phyloP scores from a whole-genome alignment of 495 filamentous ascomycete species.

The Talaromyces thailandensis region DNA sequence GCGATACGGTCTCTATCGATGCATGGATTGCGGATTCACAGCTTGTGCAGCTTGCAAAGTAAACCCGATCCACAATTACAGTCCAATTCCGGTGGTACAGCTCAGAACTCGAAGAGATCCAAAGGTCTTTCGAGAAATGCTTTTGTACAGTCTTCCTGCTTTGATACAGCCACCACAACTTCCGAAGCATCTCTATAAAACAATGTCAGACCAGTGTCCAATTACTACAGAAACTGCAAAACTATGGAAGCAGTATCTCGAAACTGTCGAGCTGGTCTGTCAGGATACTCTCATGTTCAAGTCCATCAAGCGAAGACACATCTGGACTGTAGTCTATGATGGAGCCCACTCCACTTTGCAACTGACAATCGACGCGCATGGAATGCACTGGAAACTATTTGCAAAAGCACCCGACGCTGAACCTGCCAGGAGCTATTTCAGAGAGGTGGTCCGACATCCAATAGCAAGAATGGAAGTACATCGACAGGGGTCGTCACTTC shows the following conservation, averaged over 20 bases:
- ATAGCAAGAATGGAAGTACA: constrained; percentile 43
- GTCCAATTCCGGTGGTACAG: constrained; percentile 5
- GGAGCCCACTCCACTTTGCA: constrained; percentile 38
- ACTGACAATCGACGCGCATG: constrained; percentile 31
- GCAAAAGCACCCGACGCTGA: constrained; percentile 30
- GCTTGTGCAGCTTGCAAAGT: constrained; percentile 46
- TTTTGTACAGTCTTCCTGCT: background rate
- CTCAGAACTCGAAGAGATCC: background rate
- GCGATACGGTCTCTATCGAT: constrained; percentile 31
- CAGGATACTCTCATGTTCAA: constrained; percentile 35
- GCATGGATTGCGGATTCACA: constrained; percentile 45
- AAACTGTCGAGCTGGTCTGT: constrained; percentile 22
- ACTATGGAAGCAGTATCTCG: constrained; percentile 29
- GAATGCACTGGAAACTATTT: constrained; percentile 47
- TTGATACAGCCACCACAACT: background rate
- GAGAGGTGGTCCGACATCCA: constrained; percentile 42
- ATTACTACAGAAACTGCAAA: background rate
- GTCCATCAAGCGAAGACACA: constrained; percentile 34
- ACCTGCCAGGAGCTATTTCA: constrained; percentile 27
- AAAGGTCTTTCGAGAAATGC: background rate
- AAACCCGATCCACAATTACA: constrained; percentile 47
- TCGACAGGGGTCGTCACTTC: constrained; percentile 10
- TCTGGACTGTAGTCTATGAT: constrained; percentile 46
- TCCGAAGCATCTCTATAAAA: background rate
- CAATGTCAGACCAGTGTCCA: background rate